phyloP scores from a whole-genome alignment of 1,284 basidiomycete genomes.

The Cryptococcus hybrid region DNA sequence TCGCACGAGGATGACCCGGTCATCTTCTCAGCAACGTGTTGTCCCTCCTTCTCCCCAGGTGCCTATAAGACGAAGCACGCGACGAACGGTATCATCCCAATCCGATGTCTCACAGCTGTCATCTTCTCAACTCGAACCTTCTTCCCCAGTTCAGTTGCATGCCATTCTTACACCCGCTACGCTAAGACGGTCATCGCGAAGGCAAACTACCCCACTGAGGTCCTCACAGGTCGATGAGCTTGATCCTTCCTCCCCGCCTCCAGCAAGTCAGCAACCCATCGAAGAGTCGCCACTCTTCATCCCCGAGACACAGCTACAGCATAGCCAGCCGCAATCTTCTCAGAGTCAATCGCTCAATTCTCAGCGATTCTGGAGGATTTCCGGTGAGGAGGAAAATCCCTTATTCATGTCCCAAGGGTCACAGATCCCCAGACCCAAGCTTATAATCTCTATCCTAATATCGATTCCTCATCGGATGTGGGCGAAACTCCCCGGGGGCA shows the following conservation, averaged over 20 bases:
- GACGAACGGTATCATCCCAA: slow-evolving; percentile 6
- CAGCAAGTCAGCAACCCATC: background rate
- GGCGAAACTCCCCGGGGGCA: slow-evolving; percentile 1
- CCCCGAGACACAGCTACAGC: slow-evolving; percentile 8
- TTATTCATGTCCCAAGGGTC: slow-evolving; percentile 32
- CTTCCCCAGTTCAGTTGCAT: background rate
- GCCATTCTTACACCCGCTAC: background rate
- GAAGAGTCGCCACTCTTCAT: slow-evolving; percentile 1
- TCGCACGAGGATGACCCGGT: slow-evolving; percentile 1
- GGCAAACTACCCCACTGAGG: background rate
- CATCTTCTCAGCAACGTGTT: slow-evolving; percentile 2
- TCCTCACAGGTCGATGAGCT: slow-evolving; percentile 6
- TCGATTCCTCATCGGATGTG: slow-evolving; percentile 19
- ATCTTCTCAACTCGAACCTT: background rate
- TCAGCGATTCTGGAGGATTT: background rate
- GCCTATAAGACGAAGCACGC: slow-evolving; percentile 3
- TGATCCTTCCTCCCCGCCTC: slow-evolving; percentile 2
- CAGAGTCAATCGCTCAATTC: slow-evolving; percentile 12
- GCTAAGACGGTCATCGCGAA: background rate
- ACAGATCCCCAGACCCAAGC: slow-evolving; percentile 28
- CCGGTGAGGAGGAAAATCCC: slow-evolving; percentile 7
- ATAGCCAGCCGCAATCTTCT: background rate
- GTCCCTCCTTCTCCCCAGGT: slow-evolving; percentile 1
- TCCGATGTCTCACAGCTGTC: background rate
- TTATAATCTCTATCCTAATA: slow-evolving; percentile 20